Evolutionary conservation across 495 filamentous ascomycete species (phyloP).

Genomic region (Tuber microsphaerosporum): DNA sequence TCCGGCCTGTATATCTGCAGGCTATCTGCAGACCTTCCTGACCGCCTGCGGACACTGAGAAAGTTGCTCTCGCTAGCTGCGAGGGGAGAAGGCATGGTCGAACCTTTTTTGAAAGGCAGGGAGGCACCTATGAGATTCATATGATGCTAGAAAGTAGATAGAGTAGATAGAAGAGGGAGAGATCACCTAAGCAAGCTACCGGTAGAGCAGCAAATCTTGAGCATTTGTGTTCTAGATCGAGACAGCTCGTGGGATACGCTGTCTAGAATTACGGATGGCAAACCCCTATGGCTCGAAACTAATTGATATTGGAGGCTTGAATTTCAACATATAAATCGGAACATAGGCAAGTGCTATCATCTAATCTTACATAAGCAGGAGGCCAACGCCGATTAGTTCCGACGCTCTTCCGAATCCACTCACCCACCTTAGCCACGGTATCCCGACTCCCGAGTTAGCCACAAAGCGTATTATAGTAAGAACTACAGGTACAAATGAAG

Average conservation of each 20-base stretch:
- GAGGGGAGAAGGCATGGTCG: no score
- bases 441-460: background rate
- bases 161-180: background rate
- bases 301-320: background rate
- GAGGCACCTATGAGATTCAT: background rate
- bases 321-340: no score
- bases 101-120: no score
- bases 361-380: background rate
- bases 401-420: background rate
- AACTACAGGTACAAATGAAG: no score
- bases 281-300: background rate
- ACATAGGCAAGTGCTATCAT: no score
- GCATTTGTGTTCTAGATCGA: background rate
- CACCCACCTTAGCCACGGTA: background rate
- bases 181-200: background rate
- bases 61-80: no score
- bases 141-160: background rate
- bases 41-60: no score
- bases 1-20: background rate
- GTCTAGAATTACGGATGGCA: background rate
- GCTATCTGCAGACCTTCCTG: no score
- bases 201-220: background rate
- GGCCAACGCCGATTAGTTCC: background rate
- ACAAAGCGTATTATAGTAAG: background rate
- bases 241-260: background rate